phyloP scores from a whole-genome alignment of 2,329 filamentous ascomycete species.

The Stylonectria norvegica region DNA sequence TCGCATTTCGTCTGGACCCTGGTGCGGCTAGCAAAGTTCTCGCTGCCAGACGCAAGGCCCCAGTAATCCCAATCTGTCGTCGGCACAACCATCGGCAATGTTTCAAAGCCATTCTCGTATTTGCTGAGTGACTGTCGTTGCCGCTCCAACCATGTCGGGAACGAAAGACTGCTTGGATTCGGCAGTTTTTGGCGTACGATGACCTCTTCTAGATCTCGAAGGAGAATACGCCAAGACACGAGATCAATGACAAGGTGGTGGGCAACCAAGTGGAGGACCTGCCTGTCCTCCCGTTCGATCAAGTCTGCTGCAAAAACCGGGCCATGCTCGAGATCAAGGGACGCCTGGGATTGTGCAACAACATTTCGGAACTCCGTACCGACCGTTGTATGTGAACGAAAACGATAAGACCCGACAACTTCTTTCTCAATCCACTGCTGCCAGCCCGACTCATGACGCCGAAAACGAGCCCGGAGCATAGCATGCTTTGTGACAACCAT shows the following conservation, averaged over 20 bases:
- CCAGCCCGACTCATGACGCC: neutral
- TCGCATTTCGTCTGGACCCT: neutral
- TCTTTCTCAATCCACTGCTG: conserved; percentile 8
- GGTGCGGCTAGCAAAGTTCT: neutral
- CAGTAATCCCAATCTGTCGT: neutral
- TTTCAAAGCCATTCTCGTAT: neutral
- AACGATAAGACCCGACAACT: conserved; percentile 15
- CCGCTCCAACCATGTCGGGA: neutral
- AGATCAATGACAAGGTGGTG: conserved; percentile 35
- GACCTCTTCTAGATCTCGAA: conserved; percentile 7
- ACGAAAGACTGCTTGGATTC: conserved; percentile 1
- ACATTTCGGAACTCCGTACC: neutral
- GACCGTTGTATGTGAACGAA: neutral
- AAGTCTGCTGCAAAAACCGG: conserved; percentile 16
- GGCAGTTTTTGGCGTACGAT: conserved; percentile 5
- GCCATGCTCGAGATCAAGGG: conserved; percentile 9
- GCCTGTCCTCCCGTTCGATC: conserved; percentile 5
- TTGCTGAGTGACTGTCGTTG: neutral
- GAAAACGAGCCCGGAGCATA: conserved; percentile 10
- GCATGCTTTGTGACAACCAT: conserved; percentile 6
- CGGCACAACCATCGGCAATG: neutral
- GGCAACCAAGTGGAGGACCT: conserved; percentile 6
- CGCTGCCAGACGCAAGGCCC: neutral
- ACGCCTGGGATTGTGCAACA: neutral
- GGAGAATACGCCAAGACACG: conserved; percentile 44